Base-by-base conservation (phyloP, 2,329 filamentous ascomycete species). In the Trichoderma sp. region DNA sequence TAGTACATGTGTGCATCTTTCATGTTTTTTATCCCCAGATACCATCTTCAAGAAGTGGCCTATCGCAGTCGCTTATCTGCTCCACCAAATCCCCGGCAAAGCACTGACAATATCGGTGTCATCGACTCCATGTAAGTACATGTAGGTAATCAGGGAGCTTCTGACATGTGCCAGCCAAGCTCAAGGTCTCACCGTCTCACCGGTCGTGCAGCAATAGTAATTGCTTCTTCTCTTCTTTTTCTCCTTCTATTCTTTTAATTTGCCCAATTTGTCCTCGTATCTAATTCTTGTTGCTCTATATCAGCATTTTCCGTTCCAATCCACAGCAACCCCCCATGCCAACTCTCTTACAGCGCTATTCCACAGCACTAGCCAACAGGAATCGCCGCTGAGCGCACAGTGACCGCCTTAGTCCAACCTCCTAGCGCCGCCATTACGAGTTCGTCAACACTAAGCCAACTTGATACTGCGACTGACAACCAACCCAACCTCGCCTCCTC, bases 401-500 rank as follows among this genome's bases (percentile, higher is more conserved):
- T 62, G 60, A 62, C 60, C 34, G 60, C 60, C 32, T 24, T 36
- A 43, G 60, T 28, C 24, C 34, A 36, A 9, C 24, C 28, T 30
- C 11, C 14, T 53, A 53, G 30, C 30, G 26, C 58, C n/a, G 18
- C 58, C 60, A 63, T 21, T 65, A 53, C 63, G 34, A 47, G 36
- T 64, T 51, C 28, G 47, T 21, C 67, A 70, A 53, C 57, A 62
- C 39, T 30, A 70, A 28, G 56, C 36, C 56, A n/a, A 32, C 26
- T 47, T 60, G n/a, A 30, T 61, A 32, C 65, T 69, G 65, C 65
- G 65, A 60, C 57, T 28, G 47, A 21, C 36, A 53, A 61, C 66
- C 57, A 70, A 70, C 57, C 57, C 47, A 62, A 43, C 39, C 66
- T 62, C 67, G 66, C 66, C 66, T 61, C 66, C 58, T 61, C 58